Conservation (phyloP, 2,329 filamentous ascomycete species). For the Nothomitra cinnamomea region DNA sequence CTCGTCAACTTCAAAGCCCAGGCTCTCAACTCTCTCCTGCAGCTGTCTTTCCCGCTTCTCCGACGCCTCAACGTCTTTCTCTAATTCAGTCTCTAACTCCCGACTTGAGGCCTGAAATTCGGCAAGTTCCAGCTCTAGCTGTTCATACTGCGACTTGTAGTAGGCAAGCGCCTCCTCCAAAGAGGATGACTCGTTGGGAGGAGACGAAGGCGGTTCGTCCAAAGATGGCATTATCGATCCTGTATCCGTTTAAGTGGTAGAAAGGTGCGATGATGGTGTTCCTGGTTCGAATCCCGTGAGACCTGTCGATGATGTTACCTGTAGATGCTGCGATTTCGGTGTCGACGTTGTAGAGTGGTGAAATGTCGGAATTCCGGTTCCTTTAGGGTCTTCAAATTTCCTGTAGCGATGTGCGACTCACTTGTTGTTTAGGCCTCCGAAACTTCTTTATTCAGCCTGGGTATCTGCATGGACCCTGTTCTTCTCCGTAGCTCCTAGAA, state of each 20-base stretch:
- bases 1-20: constrained; percentile 85
- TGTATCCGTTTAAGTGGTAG: not conserved
- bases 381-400: not conserved
- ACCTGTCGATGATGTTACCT: not conserved
- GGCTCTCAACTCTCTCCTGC: constrained; percentile 69
- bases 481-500: not conserved
- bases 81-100: constrained; percentile 83
- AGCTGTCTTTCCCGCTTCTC: constrained; percentile 81
- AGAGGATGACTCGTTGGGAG: constrained; percentile 12
- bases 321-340: not conserved
- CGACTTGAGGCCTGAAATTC: constrained; percentile 91
- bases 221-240: constrained; percentile 1
- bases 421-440: constrained; percentile 1
- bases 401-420: not conserved
- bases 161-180: constrained; percentile 66
- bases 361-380: not conserved
- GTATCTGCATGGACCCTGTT: not conserved
- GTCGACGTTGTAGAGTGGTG: not conserved
- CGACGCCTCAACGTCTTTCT: constrained; percentile 88
- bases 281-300: not conserved
- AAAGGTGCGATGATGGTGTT: not conserved
- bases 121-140: constrained; percentile 74
- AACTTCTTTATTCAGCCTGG: not conserved
- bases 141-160: constrained; percentile 93
- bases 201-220: constrained; percentile 21